Percentiles rank a stretch among this genome's conserved stretches.
Conservation (phyloP, 2,329 filamentous ascomycete species). For the Xylariaceae sp. region DNA sequence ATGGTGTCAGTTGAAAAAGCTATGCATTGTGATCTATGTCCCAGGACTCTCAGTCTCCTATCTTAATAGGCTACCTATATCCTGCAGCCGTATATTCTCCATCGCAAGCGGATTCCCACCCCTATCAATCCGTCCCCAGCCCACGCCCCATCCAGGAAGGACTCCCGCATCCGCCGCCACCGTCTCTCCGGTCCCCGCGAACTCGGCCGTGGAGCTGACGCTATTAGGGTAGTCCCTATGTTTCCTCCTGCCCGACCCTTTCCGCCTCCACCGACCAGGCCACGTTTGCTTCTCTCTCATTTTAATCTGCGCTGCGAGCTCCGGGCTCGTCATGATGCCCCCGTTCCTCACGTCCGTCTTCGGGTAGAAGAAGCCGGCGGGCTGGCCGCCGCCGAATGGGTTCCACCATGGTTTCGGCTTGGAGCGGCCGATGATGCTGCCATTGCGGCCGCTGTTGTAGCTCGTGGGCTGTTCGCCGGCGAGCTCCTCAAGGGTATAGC, state of each 20-base stretch:
- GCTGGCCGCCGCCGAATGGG: constrained; percentile 45
- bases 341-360: constrained; percentile 25
- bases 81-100: constrained; percentile 33
- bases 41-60: constrained; percentile 11
- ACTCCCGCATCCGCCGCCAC: constrained; percentile 15
- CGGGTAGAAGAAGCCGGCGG: constrained; percentile 47
- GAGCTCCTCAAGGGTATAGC: constrained; percentile 67
- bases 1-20: no score
- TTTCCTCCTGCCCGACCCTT: constrained; percentile 2
- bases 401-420: constrained; percentile 33
- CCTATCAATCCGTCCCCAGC: constrained; percentile 36
- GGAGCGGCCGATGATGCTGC: constrained; percentile 37
- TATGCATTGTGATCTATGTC: no score
- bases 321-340: constrained; percentile 42
- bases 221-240: constrained; percentile 11
- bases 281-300: background rate
- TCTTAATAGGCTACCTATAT: constrained; percentile 31
- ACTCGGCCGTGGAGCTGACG: constrained; percentile 22
- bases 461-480: constrained; percentile 62
- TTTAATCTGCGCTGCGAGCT: constrained; percentile 27
- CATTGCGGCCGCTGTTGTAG: constrained; percentile 48
- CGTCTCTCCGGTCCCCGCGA: constrained; percentile 13
- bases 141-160: constrained; percentile 34
- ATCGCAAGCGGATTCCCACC: constrained; percentile 22
- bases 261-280: constrained; percentile 1